Evolutionary conservation across 108 stramenopile genomes (phyloP), one percentile per base, ranked within the genome.

Genomic region (Skeletonema menzelii): DNA sequence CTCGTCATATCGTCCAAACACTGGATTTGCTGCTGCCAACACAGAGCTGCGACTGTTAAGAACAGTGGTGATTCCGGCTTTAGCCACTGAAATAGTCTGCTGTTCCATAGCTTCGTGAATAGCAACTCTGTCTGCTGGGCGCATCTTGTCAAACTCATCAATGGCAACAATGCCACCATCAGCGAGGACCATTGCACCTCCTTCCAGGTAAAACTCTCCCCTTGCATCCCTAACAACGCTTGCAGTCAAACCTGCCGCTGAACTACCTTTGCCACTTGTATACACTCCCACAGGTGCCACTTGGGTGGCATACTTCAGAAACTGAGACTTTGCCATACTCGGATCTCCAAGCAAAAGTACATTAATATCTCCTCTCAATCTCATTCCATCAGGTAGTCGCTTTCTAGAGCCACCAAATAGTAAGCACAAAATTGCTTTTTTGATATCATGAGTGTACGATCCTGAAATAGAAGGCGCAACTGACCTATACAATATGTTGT

Each of bases 61-160:
- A 0, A 98, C 97, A 5, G 97, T 98, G 14, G 97, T 97, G 73
- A 99, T 99, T 17, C 98, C 99, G 1, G 99, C 98, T 80, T 99
- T 99, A 56, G 98, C 99, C 28, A 99, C 82, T 57, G 95, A 95
- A 34, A 99, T 98, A n/a, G 99, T 99, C 73, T 99, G 99, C 75
- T 99, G 99, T 82, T 99, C 99, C 99, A 99, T 99, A 24, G 98
- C 99, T 82, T 99, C 97, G 78, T 99, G 99, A 61, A 99, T 98
- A 20, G 98, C 99, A 17, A 98, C 98, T 22, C 99, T 89, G 83
- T 98, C 98, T 24, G 91, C 88, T 35, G 97, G 97, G 31, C 98
- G 67, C 98, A 99, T 99, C 84, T 90, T 87, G 72, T 96, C 96
- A 73, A 99, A 98, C 77, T 99, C 99, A 72, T 99, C 99, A 56